Conservation (phyloP, 495 filamentous ascomycete species). For the Xylaria flabelliformis region DNA sequence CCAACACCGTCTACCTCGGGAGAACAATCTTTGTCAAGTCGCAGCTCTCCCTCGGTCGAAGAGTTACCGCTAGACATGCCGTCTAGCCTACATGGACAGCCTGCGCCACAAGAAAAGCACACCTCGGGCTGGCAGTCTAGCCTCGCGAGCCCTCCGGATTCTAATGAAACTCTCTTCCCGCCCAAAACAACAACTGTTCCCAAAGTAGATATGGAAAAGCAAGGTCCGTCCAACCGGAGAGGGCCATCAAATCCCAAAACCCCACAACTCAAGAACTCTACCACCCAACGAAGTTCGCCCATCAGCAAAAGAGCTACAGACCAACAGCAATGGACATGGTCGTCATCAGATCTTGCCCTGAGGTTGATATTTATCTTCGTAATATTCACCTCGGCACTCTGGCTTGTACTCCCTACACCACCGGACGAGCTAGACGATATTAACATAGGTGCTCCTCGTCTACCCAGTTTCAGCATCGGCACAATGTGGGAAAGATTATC, state of each 20-base stretch:
- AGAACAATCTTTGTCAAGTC: not conserved
- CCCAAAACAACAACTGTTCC: not conserved
- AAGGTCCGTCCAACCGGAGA: not conserved
- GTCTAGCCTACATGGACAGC: not conserved
- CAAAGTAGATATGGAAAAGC: not conserved
- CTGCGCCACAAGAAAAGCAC: not conserved
- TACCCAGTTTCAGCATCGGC: conserved; percentile 3
- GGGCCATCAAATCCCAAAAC: not conserved
- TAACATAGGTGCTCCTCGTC: not conserved
- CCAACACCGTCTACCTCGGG: not conserved
- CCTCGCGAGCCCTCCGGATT: not conserved
- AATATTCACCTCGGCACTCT: not conserved
- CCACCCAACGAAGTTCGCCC: not conserved
- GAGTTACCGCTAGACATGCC: not conserved
- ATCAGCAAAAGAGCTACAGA: not conserved
- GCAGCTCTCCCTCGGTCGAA: not conserved
- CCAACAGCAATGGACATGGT: not conserved
- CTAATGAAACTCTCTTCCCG: not conserved
- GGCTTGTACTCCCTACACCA: not conserved
- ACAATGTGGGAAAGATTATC: conserved; percentile 20
- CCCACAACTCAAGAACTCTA: not conserved
- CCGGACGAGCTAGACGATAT: conserved; percentile 2
- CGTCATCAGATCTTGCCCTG: not conserved
- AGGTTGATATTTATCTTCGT: not conserved
- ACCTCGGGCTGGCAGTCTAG: not conserved